These are phyloP conservation scores for Tetracladium maxilliforme DNA, from an alignment of 2,329 filamentous ascomycete genomes.

Conservation along the genomic window DNA sequence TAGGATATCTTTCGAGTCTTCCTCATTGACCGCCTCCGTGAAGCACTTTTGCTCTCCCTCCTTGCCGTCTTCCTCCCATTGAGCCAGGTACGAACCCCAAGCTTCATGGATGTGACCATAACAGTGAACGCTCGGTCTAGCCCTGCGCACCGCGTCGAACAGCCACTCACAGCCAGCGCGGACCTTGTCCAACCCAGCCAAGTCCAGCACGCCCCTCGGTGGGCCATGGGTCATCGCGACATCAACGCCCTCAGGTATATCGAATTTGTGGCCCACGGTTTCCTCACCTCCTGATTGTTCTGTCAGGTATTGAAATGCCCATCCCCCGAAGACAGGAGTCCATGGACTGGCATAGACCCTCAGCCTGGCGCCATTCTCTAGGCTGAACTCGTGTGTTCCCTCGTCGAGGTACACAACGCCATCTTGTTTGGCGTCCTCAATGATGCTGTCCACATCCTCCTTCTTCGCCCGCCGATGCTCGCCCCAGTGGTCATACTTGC, in stretches of 20 bases:
- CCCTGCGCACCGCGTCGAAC: conserved; percentile 25
- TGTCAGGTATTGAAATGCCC: conserved; percentile 13
- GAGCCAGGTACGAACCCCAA: conserved; percentile 38
- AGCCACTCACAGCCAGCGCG: conserved; percentile 26
- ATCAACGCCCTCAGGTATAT: conserved; percentile 13
- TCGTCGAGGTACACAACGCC: conserved; percentile 16
- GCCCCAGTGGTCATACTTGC: not conserved
- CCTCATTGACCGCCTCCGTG: too few species aligned
- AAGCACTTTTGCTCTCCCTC: too few species aligned
- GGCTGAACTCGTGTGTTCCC: conserved; percentile 12
- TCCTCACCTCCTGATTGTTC: conserved; percentile 5
- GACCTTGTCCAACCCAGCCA: conserved; percentile 5
- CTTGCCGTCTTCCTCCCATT: conserved; percentile 26
- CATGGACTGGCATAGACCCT: conserved; percentile 16
- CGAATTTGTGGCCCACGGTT: conserved; percentile 7
- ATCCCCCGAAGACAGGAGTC: conserved; percentile 13
- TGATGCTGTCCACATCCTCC: conserved; percentile 8
- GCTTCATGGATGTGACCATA: conserved; percentile 46
- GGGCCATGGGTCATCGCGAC: conserved; percentile 24
- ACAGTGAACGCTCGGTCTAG: conserved; percentile 32
- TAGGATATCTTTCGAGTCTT: too few species aligned
- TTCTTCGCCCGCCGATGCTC: not conserved
- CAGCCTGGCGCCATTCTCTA: conserved; percentile 13
- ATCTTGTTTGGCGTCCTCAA: conserved; percentile 7
- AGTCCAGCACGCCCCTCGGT: conserved; percentile 14